Evolutionary conservation across 1,284 basidiomycete species (phyloP).

Genomic region (Cryptococcus deneoformans): DNA sequence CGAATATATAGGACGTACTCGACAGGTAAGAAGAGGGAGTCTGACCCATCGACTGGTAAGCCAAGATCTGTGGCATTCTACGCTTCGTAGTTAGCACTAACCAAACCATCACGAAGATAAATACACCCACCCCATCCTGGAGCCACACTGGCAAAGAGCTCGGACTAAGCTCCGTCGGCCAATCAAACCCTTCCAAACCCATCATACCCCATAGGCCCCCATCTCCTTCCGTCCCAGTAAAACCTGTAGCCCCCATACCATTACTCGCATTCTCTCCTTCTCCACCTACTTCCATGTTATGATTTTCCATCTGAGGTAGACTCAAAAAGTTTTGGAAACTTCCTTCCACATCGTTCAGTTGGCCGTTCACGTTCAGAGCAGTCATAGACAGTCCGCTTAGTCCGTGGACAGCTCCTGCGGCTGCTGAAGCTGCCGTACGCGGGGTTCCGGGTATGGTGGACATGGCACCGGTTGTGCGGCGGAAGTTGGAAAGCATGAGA

Average conservation of each 20-base stretch:
- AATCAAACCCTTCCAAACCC: conserved; percentile 67
- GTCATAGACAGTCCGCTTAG: conserved; percentile 7
- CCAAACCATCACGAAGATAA: conserved; percentile 3
- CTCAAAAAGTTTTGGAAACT: conserved; percentile 41
- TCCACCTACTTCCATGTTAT: conserved; percentile 7
- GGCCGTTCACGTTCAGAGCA: neutral
- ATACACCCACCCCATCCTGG: conserved; percentile 63
- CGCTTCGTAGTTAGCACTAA: conserved; percentile 8
- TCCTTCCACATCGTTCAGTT: conserved; percentile 23
- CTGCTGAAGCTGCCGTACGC: conserved; percentile 44
- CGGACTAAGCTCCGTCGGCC: conserved; percentile 60
- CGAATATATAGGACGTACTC: conserved; percentile 30
- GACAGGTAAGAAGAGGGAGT: conserved; percentile 75
- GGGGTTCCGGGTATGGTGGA: conserved; percentile 58
- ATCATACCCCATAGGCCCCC: conserved; percentile 58
- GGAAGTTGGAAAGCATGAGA: conserved; percentile 84
- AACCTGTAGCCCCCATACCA: conserved; percentile 15
- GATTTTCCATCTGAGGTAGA: conserved; percentile 26
- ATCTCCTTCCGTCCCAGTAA: neutral
- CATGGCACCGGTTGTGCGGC: conserved; percentile 73
- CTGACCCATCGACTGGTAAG: conserved; percentile 80
- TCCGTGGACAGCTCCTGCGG: conserved; percentile 1
- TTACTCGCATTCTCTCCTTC: neutral
- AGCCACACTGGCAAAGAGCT: conserved; percentile 46
- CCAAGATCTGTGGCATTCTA: conserved; percentile 82